Evolutionary conservation across 75 land plant genomes (phyloP).

Genomic region (Cunninghamia lanceolata): DNA sequence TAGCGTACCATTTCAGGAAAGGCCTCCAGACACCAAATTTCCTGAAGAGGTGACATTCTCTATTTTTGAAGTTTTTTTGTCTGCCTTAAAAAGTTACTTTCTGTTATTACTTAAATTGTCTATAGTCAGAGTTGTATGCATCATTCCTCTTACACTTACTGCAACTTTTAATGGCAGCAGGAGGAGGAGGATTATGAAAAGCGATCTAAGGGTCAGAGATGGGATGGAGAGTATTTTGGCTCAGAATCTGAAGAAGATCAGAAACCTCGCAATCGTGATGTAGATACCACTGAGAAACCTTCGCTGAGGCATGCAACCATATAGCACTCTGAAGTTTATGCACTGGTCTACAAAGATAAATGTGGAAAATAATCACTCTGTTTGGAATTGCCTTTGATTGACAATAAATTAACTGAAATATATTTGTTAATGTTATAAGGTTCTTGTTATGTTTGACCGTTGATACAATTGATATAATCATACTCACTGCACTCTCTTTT

Average conservation of each 20-base stretch:
- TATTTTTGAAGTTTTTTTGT: not conserved
- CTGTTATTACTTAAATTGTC: not conserved
- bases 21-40: conserved; percentile 46
- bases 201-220: conserved; percentile 42
- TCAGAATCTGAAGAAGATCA: conserved; percentile 59
- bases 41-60: conserved; percentile 47
- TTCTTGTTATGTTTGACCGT: not conserved
- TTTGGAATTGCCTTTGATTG: not conserved
- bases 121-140: not conserved
- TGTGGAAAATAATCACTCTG: too few species aligned
- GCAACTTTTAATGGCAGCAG: conserved; percentile 17
- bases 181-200: conserved; percentile 58
- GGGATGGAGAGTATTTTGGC: conserved; percentile 59
- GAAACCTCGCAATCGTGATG: conserved; percentile 26
- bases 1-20: conserved; percentile 71
- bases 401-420: not conserved
- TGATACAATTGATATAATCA: not conserved
- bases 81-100: not conserved
- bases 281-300: conserved; percentile 5
- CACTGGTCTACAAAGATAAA: not conserved
- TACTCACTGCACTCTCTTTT: not conserved
- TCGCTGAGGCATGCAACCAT: conserved; percentile 11
- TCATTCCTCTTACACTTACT: not conserved
- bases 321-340: conserved; percentile 4
- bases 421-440: not conserved